These are phyloP conservation scores for Glycine latifolia DNA, from an alignment of 306 rosid genomes.

Conservation along the genomic window DNA sequence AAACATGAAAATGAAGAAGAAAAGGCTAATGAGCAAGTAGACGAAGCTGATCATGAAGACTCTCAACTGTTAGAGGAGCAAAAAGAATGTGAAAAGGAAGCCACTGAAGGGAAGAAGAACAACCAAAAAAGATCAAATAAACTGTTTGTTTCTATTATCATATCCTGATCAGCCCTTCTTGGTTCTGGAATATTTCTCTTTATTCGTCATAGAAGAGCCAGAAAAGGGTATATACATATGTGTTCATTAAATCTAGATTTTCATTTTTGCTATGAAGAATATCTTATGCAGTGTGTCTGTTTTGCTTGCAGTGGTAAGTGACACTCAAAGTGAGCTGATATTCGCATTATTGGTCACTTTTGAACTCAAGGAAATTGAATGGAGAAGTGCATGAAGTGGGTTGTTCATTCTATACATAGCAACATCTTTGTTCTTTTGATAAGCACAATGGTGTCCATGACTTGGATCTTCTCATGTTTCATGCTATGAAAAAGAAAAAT, in stretches of 20 bases:
- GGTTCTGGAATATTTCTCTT: conserved; percentile 54
- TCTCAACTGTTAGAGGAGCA: conserved; percentile 21
- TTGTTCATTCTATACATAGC: background rate
- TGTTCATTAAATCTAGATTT: conserved; percentile 20
- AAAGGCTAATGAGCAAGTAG: conserved; percentile 2
- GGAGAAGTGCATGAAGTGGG: background rate
- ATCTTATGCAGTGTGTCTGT: background rate
- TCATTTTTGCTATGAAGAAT: conserved; percentile 1
- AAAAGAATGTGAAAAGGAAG: conserved; percentile 45
- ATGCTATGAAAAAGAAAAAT: background rate
- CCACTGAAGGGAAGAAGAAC: conserved; percentile 35
- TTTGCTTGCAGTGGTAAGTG: conserved; percentile 17
- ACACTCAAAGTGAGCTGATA: background rate
- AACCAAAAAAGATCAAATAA: conserved; percentile 44
- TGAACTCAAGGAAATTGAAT: background rate
- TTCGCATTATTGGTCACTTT: conserved; percentile 20
- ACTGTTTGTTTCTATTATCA: conserved; percentile 49
- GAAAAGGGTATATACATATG: conserved; percentile 38
- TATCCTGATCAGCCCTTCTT: conserved; percentile 70
- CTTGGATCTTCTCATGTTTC: background rate
- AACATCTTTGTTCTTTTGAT: background rate
- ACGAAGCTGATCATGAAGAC: background rate
- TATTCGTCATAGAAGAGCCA: conserved; percentile 47
- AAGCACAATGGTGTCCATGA: background rate
- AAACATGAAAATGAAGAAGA: conserved; percentile 23